Conservation (phyloP, 345 rosid genomes). For the Odontarrhena argentea region DNA sequence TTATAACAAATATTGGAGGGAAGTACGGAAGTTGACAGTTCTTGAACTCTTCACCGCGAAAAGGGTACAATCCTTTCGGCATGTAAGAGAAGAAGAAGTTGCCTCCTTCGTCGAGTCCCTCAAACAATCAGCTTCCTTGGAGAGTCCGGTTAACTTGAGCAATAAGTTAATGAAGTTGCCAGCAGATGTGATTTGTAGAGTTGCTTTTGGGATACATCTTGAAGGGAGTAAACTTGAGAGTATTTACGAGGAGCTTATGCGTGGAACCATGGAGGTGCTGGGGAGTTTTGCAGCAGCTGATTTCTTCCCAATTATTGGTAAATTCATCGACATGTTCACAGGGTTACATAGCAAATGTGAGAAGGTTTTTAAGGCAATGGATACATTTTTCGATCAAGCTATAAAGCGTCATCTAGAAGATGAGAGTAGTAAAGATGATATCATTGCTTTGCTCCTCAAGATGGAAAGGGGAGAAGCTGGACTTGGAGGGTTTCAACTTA, state of each 20-base stretch:
- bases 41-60: constrained; percentile 44
- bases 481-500: constrained; percentile 30
- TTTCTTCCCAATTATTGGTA: constrained; percentile 43
- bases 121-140: constrained; percentile 33
- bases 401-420: constrained; percentile 47
- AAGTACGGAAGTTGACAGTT: constrained; percentile 39
- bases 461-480: constrained; percentile 37
- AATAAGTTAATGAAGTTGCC: constrained; percentile 31
- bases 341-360: constrained; percentile 37
- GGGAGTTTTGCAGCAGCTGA: constrained; percentile 44
- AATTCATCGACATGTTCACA: constrained; percentile 43
- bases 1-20: constrained; percentile 41
- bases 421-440: constrained; percentile 39
- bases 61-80: constrained; percentile 41
- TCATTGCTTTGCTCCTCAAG: constrained; percentile 48
- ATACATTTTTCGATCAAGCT: constrained; percentile 42
- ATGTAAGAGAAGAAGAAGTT: constrained; percentile 42
- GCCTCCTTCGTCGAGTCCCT: constrained; percentile 28
- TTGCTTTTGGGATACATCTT: constrained; percentile 42
- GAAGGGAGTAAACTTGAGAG: constrained; percentile 40
- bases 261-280: constrained; percentile 28
- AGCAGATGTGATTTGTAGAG: constrained; percentile 35
- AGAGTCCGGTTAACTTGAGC: constrained; percentile 32
- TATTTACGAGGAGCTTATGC: constrained; percentile 38
- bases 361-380: constrained; percentile 41